Evolutionary conservation across 2,329 filamentous ascomycete genomes (phyloP).

Genomic region (Aspergillus amoenus): DNA sequence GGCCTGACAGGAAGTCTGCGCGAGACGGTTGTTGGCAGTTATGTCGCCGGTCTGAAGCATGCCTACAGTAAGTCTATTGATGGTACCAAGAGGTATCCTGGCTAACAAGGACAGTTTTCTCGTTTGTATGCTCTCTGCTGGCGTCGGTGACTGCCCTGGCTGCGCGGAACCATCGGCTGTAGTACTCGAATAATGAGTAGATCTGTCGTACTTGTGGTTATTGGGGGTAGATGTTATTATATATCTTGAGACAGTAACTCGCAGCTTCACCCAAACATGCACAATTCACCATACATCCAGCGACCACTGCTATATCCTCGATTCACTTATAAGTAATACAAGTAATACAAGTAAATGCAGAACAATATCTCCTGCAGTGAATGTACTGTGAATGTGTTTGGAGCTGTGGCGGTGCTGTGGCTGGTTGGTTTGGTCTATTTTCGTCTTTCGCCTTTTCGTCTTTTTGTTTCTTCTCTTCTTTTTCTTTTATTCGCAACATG

Average conservation of each 20-base stretch:
- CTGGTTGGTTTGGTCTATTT: not conserved
- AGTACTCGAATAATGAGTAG: not conserved
- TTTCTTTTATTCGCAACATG: not conserved
- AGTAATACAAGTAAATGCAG: no score
- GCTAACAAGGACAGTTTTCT: not conserved
- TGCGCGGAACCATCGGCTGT: slow-evolving; percentile 10
- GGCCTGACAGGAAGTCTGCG: slow-evolving; percentile 6
- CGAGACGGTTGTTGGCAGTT: slow-evolving; percentile 9
- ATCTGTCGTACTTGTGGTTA: no score
- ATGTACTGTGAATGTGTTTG: not conserved
- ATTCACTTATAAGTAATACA: no score
- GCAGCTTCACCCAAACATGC: no score
- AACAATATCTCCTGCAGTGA: no score
- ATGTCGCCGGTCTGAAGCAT: slow-evolving; percentile 12
- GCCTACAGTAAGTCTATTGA: slow-evolving; percentile 11
- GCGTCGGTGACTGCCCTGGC: slow-evolving; percentile 5
- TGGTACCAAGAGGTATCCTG: not conserved
- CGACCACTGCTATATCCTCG: no score
- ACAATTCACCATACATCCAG: no score
- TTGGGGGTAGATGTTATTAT: not conserved
- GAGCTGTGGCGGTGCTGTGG: not conserved
- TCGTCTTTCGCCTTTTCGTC: not conserved
- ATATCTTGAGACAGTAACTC: not conserved
- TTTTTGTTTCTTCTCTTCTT: not conserved
- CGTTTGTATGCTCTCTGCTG: slow-evolving; percentile 6